Conservation (phyloP, 1,284 basidiomycete genomes). For the Inonotus obliquus region DNA sequence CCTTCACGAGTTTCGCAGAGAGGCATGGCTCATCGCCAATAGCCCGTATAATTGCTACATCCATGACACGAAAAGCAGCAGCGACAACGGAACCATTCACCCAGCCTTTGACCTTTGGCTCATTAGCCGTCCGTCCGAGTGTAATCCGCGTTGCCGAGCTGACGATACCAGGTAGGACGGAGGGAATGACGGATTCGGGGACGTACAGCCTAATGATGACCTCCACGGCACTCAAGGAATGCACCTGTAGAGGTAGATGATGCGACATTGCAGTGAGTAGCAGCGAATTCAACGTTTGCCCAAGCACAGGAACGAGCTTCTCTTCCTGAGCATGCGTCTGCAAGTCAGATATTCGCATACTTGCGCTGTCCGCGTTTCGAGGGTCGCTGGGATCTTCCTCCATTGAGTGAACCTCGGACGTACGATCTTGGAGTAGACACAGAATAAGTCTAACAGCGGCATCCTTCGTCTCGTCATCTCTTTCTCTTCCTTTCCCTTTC, state of each 20-base stretch:
- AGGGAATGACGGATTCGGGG: slow-evolving; percentile 56
- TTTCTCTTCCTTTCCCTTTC: slow-evolving; percentile 54
- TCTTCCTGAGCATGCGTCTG: slow-evolving; percentile 41
- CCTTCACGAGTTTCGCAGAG: slow-evolving; percentile 52
- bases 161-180: slow-evolving; percentile 77
- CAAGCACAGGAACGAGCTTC: slow-evolving; percentile 72
- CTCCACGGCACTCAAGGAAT: slow-evolving; percentile 57
- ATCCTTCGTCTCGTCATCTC: slow-evolving; percentile 75
- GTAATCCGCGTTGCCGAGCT: slow-evolving; percentile 71
- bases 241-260: slow-evolving; percentile 55
- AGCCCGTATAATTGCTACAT: slow-evolving; percentile 48
- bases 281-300: slow-evolving; percentile 75
- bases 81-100: slow-evolving; percentile 61
- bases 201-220: slow-evolving; percentile 59
- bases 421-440: slow-evolving; percentile 49
- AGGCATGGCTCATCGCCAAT: slow-evolving; percentile 63
- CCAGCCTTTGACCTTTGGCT: slow-evolving; percentile 46
- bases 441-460: slow-evolving; percentile 56
- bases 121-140: slow-evolving; percentile 43
- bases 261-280: slow-evolving; percentile 52
- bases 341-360: slow-evolving; percentile 36
- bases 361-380: slow-evolving; percentile 24
- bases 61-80: slow-evolving; percentile 52
- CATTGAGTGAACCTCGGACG: slow-evolving; percentile 33
- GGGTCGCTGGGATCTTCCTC: slow-evolving; percentile 22